Conservation (phyloP, 139 green algal genomes). For the Diplosphaera chodatii region DNA sequence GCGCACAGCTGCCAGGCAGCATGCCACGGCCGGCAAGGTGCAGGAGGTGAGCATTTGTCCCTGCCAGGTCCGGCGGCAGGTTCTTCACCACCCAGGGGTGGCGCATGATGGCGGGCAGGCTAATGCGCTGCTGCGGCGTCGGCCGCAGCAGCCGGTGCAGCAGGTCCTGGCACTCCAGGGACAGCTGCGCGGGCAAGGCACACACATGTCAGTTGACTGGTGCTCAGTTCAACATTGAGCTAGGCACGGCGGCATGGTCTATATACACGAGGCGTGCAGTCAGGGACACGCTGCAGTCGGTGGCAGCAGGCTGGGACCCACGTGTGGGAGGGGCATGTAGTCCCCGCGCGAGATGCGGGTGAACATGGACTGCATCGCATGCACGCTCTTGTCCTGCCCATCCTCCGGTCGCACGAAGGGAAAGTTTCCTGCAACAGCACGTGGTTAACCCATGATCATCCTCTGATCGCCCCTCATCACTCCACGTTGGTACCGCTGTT, state of each 20-base stretch:
- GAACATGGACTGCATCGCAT: conserved; percentile 14
- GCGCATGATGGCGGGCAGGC: not conserved
- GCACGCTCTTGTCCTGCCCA: not conserved
- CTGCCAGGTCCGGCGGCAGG: not conserved
- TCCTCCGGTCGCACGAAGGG: conserved; percentile 12
- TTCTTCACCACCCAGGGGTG: not conserved
- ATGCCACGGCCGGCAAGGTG: not conserved
- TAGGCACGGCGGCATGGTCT: too few species aligned
- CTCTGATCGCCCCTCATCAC: too few species aligned
- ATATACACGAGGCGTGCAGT: too few species aligned
- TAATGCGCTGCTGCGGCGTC: not conserved
- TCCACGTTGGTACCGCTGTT: too few species aligned
- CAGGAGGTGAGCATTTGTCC: not conserved
- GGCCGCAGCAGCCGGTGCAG: not conserved
- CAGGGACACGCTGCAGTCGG: too few species aligned
- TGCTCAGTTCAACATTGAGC: too few species aligned
- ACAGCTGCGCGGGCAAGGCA: not conserved
- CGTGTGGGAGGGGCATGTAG: not conserved
- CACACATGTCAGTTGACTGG: too few species aligned
- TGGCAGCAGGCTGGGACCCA: not conserved
- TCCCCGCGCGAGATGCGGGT: conserved; percentile 9
- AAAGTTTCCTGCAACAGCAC: conserved; percentile 1
- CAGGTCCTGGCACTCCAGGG: not conserved
- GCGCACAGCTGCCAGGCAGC: not conserved
- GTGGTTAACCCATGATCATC: too few species aligned